phyloP scores from a whole-genome alignment of 495 filamentous ascomycete species.

The Lasiosphaeria ovina region DNA sequence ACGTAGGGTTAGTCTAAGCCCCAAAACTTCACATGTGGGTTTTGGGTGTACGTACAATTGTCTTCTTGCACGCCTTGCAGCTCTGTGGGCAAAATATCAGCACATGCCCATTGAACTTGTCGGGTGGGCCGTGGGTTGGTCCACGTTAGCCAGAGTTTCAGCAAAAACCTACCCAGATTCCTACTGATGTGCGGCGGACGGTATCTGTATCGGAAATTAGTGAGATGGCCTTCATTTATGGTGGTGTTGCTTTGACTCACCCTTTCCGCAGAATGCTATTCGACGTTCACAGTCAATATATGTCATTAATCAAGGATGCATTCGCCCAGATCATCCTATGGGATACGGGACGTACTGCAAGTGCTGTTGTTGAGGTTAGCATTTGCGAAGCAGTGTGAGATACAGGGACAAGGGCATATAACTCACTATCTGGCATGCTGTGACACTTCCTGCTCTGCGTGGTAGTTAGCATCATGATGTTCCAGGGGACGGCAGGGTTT shows the following conservation, averaged over 20 bases:
- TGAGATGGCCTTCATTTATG: too few relatives aligned
- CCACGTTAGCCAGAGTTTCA: too few relatives aligned
- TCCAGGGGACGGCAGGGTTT: neutral
- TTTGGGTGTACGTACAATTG: slow-evolving; percentile 49
- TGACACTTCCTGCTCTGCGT: slow-evolving; percentile 83
- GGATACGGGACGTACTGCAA: slow-evolving; percentile 64
- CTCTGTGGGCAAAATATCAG: slow-evolving; percentile 16
- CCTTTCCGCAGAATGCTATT: slow-evolving; percentile 88
- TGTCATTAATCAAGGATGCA: slow-evolving; percentile 10
- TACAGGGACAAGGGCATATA: too few relatives aligned
- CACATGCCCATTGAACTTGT: too few relatives aligned
- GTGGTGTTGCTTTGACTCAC: too few relatives aligned
- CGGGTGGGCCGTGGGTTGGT: too few relatives aligned
- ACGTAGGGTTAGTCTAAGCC: too few relatives aligned
- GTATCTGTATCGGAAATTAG: slow-evolving; percentile 38
- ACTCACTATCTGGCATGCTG: slow-evolving; percentile 82
- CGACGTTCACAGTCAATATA: slow-evolving; percentile 30
- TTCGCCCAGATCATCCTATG: neutral
- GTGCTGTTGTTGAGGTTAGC: slow-evolving; percentile 34
- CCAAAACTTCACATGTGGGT: too few relatives aligned
- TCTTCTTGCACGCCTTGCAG: slow-evolving; percentile 92
- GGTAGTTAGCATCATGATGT: slow-evolving; percentile 11
- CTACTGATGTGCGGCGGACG: slow-evolving; percentile 87
- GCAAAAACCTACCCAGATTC: slow-evolving; percentile 68
- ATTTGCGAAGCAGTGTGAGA: neutral